Conservation (phyloP, 345 rosid genomes). For the Chamaenerion angustifolium region DNA sequence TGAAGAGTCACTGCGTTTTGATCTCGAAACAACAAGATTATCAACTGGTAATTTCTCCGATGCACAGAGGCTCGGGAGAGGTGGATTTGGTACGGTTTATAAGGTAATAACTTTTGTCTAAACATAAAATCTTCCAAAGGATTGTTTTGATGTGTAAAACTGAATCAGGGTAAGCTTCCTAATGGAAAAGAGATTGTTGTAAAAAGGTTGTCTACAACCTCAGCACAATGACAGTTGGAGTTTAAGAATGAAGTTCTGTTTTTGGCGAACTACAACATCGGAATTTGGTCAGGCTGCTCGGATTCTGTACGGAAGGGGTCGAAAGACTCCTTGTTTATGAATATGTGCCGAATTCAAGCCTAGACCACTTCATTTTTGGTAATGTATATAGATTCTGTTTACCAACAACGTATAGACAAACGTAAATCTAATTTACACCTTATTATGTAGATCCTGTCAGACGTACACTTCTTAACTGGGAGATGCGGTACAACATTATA, state of each 20-base stretch:
- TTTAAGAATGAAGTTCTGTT: slow-evolving; percentile 46
- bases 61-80: slow-evolving; percentile 5
- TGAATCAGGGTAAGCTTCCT: background rate
- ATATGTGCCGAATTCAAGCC: slow-evolving; percentile 16
- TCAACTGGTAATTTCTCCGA: background rate
- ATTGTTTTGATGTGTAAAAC: slow-evolving; percentile 1
- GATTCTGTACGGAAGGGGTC: slow-evolving; percentile 39
- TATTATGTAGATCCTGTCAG: slow-evolving; percentile 7
- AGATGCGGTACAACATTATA: slow-evolving; percentile 3
- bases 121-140: too few relatives aligned
- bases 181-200: background rate
- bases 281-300: slow-evolving; percentile 42
- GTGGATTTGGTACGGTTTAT: slow-evolving; percentile 7
- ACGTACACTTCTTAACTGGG: slow-evolving; percentile 11
- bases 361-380: slow-evolving; percentile 9
- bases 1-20: background rate
- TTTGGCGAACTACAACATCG: slow-evolving; percentile 43
- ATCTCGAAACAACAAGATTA: background rate
- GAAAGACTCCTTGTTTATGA: slow-evolving; percentile 44
- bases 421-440: too few relatives aligned
- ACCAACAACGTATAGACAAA: too few relatives aligned
- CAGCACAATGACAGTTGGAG: slow-evolving; percentile 43
- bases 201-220: slow-evolving; percentile 8
- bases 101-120: background rate
- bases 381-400: background rate